Evolutionary conservation across 441 rosid genomes (phyloP), one percentile per base, ranked within the genome.

Genomic region (Euphorbia celastroides): DNA sequence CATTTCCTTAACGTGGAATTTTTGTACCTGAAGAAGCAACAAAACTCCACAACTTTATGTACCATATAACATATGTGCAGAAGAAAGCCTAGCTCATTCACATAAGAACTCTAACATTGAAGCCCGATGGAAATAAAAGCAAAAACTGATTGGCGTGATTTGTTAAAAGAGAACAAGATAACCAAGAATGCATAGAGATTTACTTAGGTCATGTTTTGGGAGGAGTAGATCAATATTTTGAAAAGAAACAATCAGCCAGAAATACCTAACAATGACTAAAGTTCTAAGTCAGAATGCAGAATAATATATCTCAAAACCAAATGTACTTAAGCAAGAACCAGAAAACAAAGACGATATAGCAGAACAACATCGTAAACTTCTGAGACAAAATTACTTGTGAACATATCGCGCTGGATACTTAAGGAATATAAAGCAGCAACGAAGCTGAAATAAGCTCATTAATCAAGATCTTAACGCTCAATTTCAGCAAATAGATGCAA

Each of bases 1-100:
- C 97, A 92, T 86, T 84, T 94, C 97, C 77, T 81, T 86, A 66
- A 92, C 74, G 44, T 78, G 82, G 50, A 85, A 92, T 58, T 88
- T 94, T 57, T 83, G 72, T 60, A 88, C 94, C 99, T 94, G 84
- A 68, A 68, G 66, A 73, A 32, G 72, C 64, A 73, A 72, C 27
- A 46, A 46, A 19, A 63, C 44, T 22, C 48, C 28, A 44, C 26
- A 31, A 42, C 42, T 66, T n/a, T 74, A 54, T 41, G 25, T 44
- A 14, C 28, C 22, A 17, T 44, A 10, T 55, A 20, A 59, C 16
- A 23, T 8, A 38, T 13, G 22, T 16, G 20, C 26, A 52, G 20
- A 62, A 13, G 13, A 57, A 57, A 11, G 3, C 9, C 48, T 44
- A n/a, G 17, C 44, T n/a, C 48, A 57, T 34, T 48, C 16, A 8